Evolutionary conservation across 1,284 basidiomycete species (phyloP), one percentile per base, ranked within the genome.

Genomic region (Fomitopsis betulina): DNA sequence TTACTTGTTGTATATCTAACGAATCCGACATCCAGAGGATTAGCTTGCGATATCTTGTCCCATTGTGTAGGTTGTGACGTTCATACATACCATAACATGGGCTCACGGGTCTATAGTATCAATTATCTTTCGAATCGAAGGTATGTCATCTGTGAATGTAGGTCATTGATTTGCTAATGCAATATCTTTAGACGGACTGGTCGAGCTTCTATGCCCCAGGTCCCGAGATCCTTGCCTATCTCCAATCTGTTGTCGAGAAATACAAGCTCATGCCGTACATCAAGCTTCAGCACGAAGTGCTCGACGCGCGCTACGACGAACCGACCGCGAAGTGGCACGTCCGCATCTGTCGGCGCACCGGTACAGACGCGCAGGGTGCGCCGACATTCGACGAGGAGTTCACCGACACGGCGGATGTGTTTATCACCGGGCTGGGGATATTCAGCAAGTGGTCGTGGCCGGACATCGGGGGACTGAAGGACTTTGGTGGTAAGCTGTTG

Each of bases 401-500:
- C 54, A 75, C 79, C 25, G 82, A 84, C 60, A 74, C 64, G 0
- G 79, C 79, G 0, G 82, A 86, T 61, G 73, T 85, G 0, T 71
- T 86, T 23, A 74, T 86, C 54, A 77, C 77, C 2, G 79, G 76
- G 8, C 68, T 79, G 19, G 84, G 84, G 1, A 64, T 65, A 6
- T 67, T 86, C 30, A 80, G 76, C 50, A 70, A 80, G 5, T 84
- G 82, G 82, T 72, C 74, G 27, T 86, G 83, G 84, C 85, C 85
- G 5, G 75, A 82, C 56, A 82, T 86, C 32, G 67, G 73, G 10
- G 84, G 84, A 0, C 65, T 87, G 35, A 68, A 79, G 8, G 68
- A 68, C 6, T 87, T 84, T 65, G 69, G 76, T 56, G 84, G 84
- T 10, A 73, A 70, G 58, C 61, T 83, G 12, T 68, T 85, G 8